Evolutionary conservation across 2,329 filamentous ascomycete genomes (phyloP).

Genomic region (Xylariales sp.): DNA sequence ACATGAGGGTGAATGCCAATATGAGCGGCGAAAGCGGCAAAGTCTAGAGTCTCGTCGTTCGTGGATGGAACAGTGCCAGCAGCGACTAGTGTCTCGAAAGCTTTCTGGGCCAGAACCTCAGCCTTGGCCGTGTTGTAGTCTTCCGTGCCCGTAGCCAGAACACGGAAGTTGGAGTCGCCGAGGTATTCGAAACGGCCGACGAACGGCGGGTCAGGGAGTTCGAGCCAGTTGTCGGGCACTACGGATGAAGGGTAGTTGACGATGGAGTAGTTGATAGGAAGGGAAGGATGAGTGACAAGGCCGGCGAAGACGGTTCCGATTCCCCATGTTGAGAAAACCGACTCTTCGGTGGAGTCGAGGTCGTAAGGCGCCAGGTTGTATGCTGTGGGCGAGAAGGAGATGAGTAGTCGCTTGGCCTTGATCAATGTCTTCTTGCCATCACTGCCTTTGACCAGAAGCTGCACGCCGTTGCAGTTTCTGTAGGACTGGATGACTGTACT

Average conservation of each 20-base stretch:
- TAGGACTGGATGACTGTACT: conserved; percentile 27
- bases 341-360: conserved; percentile 25
- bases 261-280: conserved; percentile 22
- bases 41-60: background rate
- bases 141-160: conserved; percentile 21
- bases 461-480: conserved; percentile 24
- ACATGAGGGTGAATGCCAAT: conserved; percentile 28
- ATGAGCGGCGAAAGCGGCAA: conserved; percentile 26
- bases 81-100: conserved; percentile 17
- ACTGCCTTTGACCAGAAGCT: conserved; percentile 24
- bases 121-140: conserved; percentile 16
- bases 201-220: conserved; percentile 21
- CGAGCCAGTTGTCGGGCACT: conserved; percentile 21
- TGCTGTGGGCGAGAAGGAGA: conserved; percentile 30
- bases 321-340: conserved; percentile 27
- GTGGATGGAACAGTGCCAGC: background rate
- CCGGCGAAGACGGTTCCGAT: conserved; percentile 28
- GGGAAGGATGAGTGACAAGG: conserved; percentile 26
- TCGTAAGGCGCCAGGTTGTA: conserved; percentile 26
- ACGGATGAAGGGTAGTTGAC: conserved; percentile 25
- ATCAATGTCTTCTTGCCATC: conserved; percentile 22
- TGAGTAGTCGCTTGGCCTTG: conserved; percentile 28
- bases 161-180: conserved; percentile 19
- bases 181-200: conserved; percentile 25
- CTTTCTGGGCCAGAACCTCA: conserved; percentile 18